Evolutionary conservation across 2,329 filamentous ascomycete species (phyloP).

Genomic region (Penicillium sp.): DNA sequence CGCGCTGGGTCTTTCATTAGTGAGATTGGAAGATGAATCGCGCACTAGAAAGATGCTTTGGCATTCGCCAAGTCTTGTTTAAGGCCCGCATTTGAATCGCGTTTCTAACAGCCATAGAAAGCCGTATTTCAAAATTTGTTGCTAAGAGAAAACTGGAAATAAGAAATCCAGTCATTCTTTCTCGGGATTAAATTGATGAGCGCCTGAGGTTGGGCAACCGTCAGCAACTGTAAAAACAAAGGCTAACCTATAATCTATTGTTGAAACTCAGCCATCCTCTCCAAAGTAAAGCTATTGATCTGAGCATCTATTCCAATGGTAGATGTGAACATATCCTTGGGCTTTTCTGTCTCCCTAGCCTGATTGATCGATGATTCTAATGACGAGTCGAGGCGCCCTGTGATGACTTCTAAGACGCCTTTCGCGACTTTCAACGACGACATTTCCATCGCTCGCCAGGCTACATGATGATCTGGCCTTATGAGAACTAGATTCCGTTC

Average conservation of each 20-base stretch:
- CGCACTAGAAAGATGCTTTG: too few species aligned
- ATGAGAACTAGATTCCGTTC: too few species aligned
- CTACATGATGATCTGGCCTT: too few species aligned
- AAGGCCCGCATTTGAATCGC: too few species aligned
- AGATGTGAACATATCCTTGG: not conserved
- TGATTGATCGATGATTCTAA: not conserved
- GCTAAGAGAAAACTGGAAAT: not conserved
- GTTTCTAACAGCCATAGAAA: not conserved
- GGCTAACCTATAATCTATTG: not conserved
- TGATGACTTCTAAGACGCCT: not conserved
- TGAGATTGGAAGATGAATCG: too few species aligned
- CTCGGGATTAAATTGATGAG: not conserved
- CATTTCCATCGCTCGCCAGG: not conserved
- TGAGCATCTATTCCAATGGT: not conserved
- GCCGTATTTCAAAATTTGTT: too few species aligned
- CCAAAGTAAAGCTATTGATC: not conserved
- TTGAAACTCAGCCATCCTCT: not conserved
- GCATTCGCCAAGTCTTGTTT: too few species aligned
- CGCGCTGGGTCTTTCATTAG: not conserved
- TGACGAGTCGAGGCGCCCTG: not conserved
- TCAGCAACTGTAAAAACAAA: not conserved
- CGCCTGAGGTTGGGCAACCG: not conserved
- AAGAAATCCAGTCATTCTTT: not conserved
- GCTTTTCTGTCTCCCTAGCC: not conserved
- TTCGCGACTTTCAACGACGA: not conserved